Conservation (phyloP, 2,329 filamentous ascomycete genomes). For the Venturia aucupariae region DNA sequence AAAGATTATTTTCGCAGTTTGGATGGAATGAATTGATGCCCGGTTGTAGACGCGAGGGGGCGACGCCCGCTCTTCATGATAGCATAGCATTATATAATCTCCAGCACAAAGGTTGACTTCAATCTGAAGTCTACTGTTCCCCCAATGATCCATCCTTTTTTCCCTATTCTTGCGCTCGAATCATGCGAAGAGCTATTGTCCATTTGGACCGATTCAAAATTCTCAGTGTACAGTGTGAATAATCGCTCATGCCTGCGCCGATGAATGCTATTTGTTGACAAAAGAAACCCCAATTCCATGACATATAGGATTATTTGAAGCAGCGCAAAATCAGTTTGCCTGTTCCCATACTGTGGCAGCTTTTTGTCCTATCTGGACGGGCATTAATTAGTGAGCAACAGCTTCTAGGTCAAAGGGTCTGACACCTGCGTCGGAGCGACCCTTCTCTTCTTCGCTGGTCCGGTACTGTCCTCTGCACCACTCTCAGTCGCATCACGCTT, state of each 20-base stretch:
- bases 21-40: background rate
- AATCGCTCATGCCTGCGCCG: conserved; percentile 5
- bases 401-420: background rate
- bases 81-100: background rate
- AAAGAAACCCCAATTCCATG: background rate
- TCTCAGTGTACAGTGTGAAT: background rate
- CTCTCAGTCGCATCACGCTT: conserved; percentile 17
- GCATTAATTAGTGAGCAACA: background rate
- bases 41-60: background rate
- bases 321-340: background rate
- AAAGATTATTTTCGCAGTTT: background rate
- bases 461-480: conserved; percentile 28
- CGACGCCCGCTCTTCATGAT: background rate
- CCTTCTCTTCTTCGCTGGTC: conserved; percentile 34
- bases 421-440: conserved; percentile 36
- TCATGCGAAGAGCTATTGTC: background rate
- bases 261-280: conserved; percentile 5
- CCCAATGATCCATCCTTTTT: background rate
- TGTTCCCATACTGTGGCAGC: background rate
- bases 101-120: background rate
- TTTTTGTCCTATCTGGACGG: background rate
- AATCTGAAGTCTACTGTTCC: background rate
- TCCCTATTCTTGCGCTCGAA: background rate
- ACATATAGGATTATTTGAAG: background rate
- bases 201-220: background rate